Evolutionary conservation across 306 rosid genomes (phyloP), one percentile per base, ranked within the genome.

Genomic region (Morella rubra): DNA sequence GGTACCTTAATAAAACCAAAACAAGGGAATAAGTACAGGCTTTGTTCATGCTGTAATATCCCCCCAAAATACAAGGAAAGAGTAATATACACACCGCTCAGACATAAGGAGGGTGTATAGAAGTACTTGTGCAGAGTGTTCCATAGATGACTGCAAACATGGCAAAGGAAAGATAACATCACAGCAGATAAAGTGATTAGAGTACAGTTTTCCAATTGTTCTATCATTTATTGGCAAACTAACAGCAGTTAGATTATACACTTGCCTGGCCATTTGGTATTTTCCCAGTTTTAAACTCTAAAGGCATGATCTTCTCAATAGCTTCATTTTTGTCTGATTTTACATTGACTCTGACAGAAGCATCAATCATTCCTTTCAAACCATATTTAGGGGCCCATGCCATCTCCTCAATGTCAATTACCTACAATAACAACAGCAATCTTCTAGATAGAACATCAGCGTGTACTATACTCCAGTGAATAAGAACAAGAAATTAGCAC

Each of bases 361-460:
- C 96, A 88, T 94, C 98, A 85, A 94, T 92, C 91, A 89, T 89
- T 82, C 98, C 98, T 84, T 94, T 94, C 86, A 94, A 77, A 79
- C 98, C 98, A 79, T 90, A 94, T 80, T 83, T 92, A 54, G 98
- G 95, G 69, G 97, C 95, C 98, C 98, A 94, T 59, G 96, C 91
- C 96, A 94, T 90, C 87, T 94, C 98, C 88, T 94, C 98, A 75
- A 94, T 94, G 82, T 94, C 98, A 81, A 84, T 75, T 67, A 92
- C 97, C 98, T 94, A 80, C 60, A 89, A 22, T 73, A 47, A 81
- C 75, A 65, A 79, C 62, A 71, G 53, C 74, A 60, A 67, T 52
- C 67, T 61, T 42, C 37, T 55, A 52, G 61, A 77, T 61, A 79
- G 61, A 16, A 79, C 44, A 69, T 71, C 50, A 74, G 42, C 69